Percentiles rank a stretch among this genome's conserved stretches.
phyloP scores from a whole-genome alignment of 176 grass and related monocot genomes.

The Aegilops speltoides region DNA sequence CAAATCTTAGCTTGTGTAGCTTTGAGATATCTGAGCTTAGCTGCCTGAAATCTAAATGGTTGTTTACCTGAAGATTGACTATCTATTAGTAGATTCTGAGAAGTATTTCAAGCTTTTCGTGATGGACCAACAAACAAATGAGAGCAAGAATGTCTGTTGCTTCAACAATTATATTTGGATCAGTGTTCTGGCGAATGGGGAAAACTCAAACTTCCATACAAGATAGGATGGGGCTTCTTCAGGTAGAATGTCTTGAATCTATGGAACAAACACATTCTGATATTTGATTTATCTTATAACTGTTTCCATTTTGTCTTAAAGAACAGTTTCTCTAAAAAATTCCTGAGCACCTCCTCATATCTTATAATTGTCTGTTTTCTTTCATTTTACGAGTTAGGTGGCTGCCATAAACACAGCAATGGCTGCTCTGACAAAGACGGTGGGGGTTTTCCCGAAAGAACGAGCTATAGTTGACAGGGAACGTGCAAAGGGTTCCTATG shows the following conservation, averaged over 20 bases:
- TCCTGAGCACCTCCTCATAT: neutral
- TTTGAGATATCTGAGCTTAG: neutral
- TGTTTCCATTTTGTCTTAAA: neutral
- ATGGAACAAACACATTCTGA: neutral
- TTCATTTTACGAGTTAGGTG: slow-evolving; percentile 47
- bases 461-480: slow-evolving; percentile 92
- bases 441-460: slow-evolving; percentile 94
- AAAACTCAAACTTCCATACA: slow-evolving; percentile 92
- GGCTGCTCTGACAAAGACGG: slow-evolving; percentile 95
- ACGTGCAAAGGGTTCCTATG: slow-evolving; percentile 84
- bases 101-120: slow-evolving; percentile 71
- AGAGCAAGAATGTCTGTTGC: slow-evolving; percentile 93
- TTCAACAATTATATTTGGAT: slow-evolving; percentile 97
- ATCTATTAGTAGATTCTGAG: slow-evolving; percentile 23
- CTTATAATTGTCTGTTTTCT: slow-evolving; percentile 2
- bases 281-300: neutral
- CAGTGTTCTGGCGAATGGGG: slow-evolving; percentile 93
- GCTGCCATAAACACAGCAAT: slow-evolving; percentile 97
- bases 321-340: slow-evolving; percentile 5
- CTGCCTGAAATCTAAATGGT: neutral
- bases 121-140: slow-evolving; percentile 98
- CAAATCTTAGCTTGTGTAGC: neutral
- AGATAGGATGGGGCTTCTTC: slow-evolving; percentile 95
- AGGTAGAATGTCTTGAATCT: slow-evolving; percentile 39
- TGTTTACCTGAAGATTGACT: slow-evolving; percentile 7